Percentiles rank a stretch among this genome's conserved stretches.
These are phyloP conservation scores for Tolypocladium amazonense DNA, from an alignment of 2,329 filamentous ascomycete genomes.

Conservation along the genomic window DNA sequence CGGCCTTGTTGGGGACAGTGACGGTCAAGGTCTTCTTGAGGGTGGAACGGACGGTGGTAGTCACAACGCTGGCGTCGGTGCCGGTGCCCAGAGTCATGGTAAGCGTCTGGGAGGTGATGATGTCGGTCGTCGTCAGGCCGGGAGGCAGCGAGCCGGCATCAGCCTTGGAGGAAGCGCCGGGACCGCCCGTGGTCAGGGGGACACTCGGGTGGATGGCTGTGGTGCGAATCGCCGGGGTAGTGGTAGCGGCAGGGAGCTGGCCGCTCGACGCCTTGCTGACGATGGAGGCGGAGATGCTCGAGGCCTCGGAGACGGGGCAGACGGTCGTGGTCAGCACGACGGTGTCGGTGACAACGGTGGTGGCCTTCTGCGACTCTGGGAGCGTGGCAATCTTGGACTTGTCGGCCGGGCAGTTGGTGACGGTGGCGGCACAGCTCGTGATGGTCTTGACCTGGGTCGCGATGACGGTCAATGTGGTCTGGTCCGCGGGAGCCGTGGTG, in stretches of 20 bases:
- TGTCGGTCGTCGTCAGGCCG: slow-evolving; percentile 14
- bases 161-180: slow-evolving; percentile 7
- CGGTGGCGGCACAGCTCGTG: slow-evolving; percentile 45
- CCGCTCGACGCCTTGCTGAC: slow-evolving; percentile 23
- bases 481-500: slow-evolving; percentile 10
- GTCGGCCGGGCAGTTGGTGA: slow-evolving; percentile 42
- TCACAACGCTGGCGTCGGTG: slow-evolving; percentile 21
- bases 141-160: slow-evolving; percentile 3
- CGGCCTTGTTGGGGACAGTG: slow-evolving; percentile 8
- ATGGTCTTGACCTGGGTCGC: slow-evolving; percentile 45
- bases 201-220: slow-evolving; percentile 4
- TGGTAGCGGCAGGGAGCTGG: slow-evolving; percentile 25
- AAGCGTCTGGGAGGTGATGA: slow-evolving; percentile 20
- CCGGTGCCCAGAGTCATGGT: slow-evolving; percentile 24
- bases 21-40: slow-evolving; percentile 26
- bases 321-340: slow-evolving; percentile 28
- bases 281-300: slow-evolving; percentile 28
- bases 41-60: slow-evolving; percentile 32
- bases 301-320: slow-evolving; percentile 33
- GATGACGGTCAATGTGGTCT: slow-evolving; percentile 38
- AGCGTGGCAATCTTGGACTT: slow-evolving; percentile 21
- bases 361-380: slow-evolving; percentile 22
- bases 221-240: slow-evolving; percentile 7
- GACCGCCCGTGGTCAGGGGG: slow-evolving; percentile 26
- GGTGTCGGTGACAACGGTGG: slow-evolving; percentile 26